Percentiles rank a stretch among this genome's conserved stretches.
phyloP scores from a whole-genome alignment of 2,329 filamentous ascomycete genomes.

The Camillea tinctor region DNA sequence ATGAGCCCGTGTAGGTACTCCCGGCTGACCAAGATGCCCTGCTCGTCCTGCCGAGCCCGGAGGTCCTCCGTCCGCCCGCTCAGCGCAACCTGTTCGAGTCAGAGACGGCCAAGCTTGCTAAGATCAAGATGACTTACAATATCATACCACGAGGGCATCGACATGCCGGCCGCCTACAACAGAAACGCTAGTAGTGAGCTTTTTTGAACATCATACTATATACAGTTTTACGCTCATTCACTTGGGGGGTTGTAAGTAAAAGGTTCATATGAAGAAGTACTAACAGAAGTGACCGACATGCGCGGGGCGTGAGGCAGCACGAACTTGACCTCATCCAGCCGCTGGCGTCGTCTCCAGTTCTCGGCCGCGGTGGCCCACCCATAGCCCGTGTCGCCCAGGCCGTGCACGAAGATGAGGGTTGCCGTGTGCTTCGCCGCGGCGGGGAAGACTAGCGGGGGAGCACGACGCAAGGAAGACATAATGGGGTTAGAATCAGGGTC shows the following conservation, averaged over 20 bases:
- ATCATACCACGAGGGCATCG: conserved; percentile 88
- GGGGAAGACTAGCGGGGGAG: conserved; percentile 30
- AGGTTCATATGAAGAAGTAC: conserved; percentile 31
- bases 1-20: conserved; percentile 79
- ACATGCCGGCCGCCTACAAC: conserved; percentile 67
- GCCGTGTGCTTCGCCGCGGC: conserved; percentile 67
- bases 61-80: conserved; percentile 30
- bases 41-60: conserved; percentile 52
- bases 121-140: conserved; percentile 51
- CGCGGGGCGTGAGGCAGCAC: conserved; percentile 87
- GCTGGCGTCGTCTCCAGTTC: conserved; percentile 77
- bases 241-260: conserved; percentile 1
- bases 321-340: conserved; percentile 88
- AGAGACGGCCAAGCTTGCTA: conserved; percentile 1
- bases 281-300: conserved; percentile 81
- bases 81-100: conserved; percentile 23
- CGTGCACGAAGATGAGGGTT: conserved; percentile 92
- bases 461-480: conserved; percentile 24
- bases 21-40: conserved; percentile 70
- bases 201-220: not conserved
- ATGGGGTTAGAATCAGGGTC: conserved; percentile 17
- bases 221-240: not conserved
- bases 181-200: conserved; percentile 2
- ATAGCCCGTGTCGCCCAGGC: conserved; percentile 78
- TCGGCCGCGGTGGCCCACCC: conserved; percentile 83